Evolutionary conservation across 768 basidiomycete species (phyloP), one percentile per base, ranked within the genome.

Genomic region (Guyanaporus albipodus): DNA sequence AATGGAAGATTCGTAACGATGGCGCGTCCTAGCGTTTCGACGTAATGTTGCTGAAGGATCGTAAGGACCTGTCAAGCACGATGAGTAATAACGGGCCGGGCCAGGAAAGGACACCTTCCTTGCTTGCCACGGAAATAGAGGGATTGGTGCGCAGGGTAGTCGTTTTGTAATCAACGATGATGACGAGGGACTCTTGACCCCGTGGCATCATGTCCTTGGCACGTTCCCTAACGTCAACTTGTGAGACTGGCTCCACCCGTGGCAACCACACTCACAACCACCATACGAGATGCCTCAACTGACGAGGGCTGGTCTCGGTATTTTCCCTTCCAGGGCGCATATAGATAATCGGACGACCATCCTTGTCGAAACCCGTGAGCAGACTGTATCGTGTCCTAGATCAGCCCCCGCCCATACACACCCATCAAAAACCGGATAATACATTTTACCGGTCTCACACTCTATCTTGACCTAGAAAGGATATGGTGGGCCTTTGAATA

Each of bases 401-500:
- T 48, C 21, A 27, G 39, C 35, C 15, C 14, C n/a, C 32, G 14
- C 15, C 8, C 23, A 6, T 17, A 24, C 27, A 35, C 37, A 27
- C 9, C 15, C 15, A 18, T 49, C 21, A 28, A 35, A 32, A 33
- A n/a, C n/a, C 8, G 21, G 23, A 27, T 65, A 82, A 43, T 55
- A 91, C 91, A 94, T 91, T 68, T 94, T 94, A 14, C 90, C 91
- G 0, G 87, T 88, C 67, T 88, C 80, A 41, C 83, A 80, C 63
- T 92, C 91, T 27, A 85, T 76, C 56, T 78, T 80, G 53, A 87
- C 81, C 72, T 73, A 38, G n/a, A 50, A 44, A 10, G 26, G 18
- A 27, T 6, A 45, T 28, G 19, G 26, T 23, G 22, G 32, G 29
- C 19, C 15, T 35, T 28, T 36, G 42, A 27, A 39, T 38, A 44